Evolutionary conservation across 2,329 filamentous ascomycete species (phyloP).

Genomic region (Leptographium radiaticola): DNA sequence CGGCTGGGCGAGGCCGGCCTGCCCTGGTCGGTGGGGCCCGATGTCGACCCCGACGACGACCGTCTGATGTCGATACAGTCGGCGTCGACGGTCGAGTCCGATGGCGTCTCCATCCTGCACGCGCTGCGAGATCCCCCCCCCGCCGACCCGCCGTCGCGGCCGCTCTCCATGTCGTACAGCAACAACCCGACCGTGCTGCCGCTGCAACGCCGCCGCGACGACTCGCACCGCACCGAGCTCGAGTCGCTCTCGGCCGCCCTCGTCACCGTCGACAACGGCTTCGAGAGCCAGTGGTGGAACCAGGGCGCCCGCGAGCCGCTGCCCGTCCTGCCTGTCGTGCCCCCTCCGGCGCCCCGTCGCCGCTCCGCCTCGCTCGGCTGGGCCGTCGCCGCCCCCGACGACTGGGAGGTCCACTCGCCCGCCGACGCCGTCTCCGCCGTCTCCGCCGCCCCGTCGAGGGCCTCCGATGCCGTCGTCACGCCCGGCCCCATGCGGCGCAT

Average conservation of each 20-base stretch:
- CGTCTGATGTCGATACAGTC: not conserved
- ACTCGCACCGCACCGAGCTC: conserved; percentile 27
- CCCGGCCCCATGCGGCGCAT: not conserved
- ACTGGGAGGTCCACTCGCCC: no score
- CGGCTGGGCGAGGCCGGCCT: conserved; percentile 33
- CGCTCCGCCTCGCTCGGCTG: conserved; percentile 16
- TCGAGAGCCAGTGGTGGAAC: conserved; percentile 46
- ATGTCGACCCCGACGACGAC: conserved; percentile 17
- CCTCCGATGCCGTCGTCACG: not conserved
- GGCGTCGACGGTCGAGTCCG: not conserved
- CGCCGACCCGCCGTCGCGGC: not conserved
- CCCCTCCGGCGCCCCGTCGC: conserved; percentile 5
- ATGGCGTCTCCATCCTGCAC: conserved; percentile 6
- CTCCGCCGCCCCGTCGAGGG: conserved; percentile 9
- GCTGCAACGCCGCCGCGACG: conserved; percentile 12
- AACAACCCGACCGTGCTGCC: conserved; percentile 7
- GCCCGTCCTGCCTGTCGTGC: conserved; percentile 11
- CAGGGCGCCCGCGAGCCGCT: conserved; percentile 25
- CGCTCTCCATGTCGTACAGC: not conserved
- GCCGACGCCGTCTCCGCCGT: conserved; percentile 1
- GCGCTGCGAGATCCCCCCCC: not conserved
- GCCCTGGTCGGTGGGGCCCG: conserved; percentile 26
- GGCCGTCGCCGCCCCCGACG: conserved; percentile 11
- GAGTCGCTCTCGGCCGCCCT: conserved; percentile 37
- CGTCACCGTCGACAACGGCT: conserved; percentile 45